Base-by-base conservation (phyloP, 345 rosid species). In the Populus deltoides region DNA sequence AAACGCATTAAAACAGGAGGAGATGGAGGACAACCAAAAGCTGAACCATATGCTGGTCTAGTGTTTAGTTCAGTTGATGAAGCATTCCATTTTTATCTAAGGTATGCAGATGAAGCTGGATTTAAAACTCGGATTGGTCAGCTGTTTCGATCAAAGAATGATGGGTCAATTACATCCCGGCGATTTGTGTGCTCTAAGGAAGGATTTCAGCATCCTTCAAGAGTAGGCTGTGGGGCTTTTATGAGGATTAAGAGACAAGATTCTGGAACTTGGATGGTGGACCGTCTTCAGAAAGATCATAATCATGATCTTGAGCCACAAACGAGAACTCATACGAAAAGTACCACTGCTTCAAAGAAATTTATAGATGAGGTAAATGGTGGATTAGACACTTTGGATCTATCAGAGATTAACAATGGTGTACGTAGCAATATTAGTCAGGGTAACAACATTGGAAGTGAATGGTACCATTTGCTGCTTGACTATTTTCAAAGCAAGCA, bases 201-300 rank as follows among this genome's bases (percentile, higher is more conserved):
- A 88, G 99, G 99, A 70, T 92, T 92, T 86, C 96, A 93, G 81
- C 99, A 93, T 79, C 99, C 99, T 59, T 90, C 98, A 9, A 88
- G 98, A 78, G 87, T 93, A 63, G 98, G 99, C 9, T 94, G 99
- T 76, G 93, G 97, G 33, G 96, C 98, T 78, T 92, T 89, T 87
- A 93, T 93, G 98, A 88, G 97, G 86, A 92, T 94, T 72, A 94
- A 94, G 86, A 90, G 88, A 74, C 93, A 92, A 83, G 95, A 87
- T 53, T 85, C 79, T 69, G 98, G 94, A 73, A 89, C 83, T 18
- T 94, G 99, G 99, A 85, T 91, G 8, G 97, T 92, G 7, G 98
- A 94, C 76, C 93, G 93, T 83, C 90, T 90, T 72, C 81, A 85
- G 71, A 87, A 86, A 82, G 94, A 89, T 41, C 99, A 93, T 86